These are phyloP conservation scores for Penstemon newberryi DNA, from an alignment of 257 asterid species.

Conservation along the genomic window DNA sequence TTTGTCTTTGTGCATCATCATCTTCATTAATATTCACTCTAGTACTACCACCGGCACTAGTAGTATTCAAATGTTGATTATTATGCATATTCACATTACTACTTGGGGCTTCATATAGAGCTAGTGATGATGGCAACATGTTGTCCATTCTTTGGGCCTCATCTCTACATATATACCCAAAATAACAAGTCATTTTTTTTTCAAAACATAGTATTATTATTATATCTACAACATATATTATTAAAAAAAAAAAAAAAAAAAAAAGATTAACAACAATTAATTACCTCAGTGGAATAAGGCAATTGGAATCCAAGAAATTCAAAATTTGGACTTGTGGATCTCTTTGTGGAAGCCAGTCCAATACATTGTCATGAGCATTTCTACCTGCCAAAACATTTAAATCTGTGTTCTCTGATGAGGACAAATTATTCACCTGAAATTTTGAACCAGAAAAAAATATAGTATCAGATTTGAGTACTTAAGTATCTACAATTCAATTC, in stretches of 20 bases:
- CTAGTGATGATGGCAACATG: slow-evolving; percentile 44
- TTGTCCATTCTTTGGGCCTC: slow-evolving; percentile 48
- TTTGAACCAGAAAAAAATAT: not conserved
- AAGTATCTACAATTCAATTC: not conserved
- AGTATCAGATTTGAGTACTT: not conserved
- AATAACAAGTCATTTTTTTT: not conserved
- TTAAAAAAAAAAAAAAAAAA: not conserved
- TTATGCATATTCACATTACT: slow-evolving; percentile 34
- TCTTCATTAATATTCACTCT: slow-evolving; percentile 30
- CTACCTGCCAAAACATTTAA: slow-evolving; percentile 42
- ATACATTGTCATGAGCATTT: slow-evolving; percentile 32
- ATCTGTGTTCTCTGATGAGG: slow-evolving; percentile 31
- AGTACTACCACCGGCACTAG: not conserved
- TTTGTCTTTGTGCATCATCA: slow-evolving; percentile 45
- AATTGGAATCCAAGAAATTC: slow-evolving; percentile 70
- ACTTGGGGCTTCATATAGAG: slow-evolving; percentile 40
- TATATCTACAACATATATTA: not conserved
- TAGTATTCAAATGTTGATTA: slow-evolving; percentile 43
- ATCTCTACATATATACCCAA: slow-evolving; percentile 46
- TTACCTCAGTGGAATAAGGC: slow-evolving; percentile 66
- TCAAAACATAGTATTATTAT: not conserved
- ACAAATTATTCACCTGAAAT: slow-evolving; percentile 55
- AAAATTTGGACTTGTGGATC: slow-evolving; percentile 70
- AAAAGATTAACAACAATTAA: not conserved
- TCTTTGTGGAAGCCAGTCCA: slow-evolving; percentile 77